These are phyloP conservation scores for Alternaria sp. DNA, from an alignment of 2,329 filamentous ascomycete species.

Conservation along the genomic window DNA sequence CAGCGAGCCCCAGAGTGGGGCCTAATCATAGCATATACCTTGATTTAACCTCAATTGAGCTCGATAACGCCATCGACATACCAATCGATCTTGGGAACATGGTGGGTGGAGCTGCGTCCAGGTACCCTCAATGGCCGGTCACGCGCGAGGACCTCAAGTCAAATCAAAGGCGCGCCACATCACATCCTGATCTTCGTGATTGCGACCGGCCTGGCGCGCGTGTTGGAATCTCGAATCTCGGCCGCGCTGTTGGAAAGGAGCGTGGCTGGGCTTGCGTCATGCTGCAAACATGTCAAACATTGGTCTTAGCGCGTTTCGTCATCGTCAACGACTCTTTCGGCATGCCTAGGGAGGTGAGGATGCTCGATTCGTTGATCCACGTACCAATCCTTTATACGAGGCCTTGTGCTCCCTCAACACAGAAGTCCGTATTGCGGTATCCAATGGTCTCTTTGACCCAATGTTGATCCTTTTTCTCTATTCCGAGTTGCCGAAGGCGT, in stretches of 20 bases:
- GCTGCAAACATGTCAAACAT: conserved; percentile 7
- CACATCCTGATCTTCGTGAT: not conserved
- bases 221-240: conserved; percentile 1
- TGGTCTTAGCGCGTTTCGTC: not conserved
- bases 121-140: not conserved
- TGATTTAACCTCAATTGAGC: conserved; percentile 10
- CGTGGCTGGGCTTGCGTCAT: conserved; percentile 14
- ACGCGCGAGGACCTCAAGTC: not conserved
- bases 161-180: not conserved
- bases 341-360: too few relatives aligned
- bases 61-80: not conserved
- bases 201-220: not conserved
- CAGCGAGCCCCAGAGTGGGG: conserved; percentile 25
- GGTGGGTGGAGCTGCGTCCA: not conserved
- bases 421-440: too few relatives aligned
- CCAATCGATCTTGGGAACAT: not conserved
- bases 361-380: too few relatives aligned
- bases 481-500: too few relatives aligned
- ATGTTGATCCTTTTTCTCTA: too few relatives aligned
- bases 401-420: too few relatives aligned
- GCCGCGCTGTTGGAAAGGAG: not conserved
- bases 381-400: not conserved
- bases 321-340: not conserved
- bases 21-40: conserved; percentile 13
- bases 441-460: too few relatives aligned